These are phyloP conservation scores for Cladosporium sp. DNA, from an alignment of 2,329 filamentous ascomycete species.

Conservation along the genomic window DNA sequence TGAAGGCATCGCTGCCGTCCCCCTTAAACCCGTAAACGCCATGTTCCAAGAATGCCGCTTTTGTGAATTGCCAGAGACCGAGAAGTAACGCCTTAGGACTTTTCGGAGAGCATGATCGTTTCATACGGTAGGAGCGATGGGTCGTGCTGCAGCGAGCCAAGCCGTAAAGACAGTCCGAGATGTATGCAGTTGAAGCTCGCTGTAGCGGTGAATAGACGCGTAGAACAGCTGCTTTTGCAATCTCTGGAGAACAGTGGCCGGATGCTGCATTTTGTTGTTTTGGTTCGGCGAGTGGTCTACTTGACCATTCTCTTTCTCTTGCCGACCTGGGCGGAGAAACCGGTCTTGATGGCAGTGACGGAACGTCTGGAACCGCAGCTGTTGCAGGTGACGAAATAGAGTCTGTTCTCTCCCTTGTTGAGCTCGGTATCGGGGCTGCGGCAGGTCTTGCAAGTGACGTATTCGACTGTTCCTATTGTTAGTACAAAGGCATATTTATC, in stretches of 20 bases:
- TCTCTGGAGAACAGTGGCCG: background rate
- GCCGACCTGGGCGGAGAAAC: slow-evolving; percentile 99
- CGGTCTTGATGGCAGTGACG: slow-evolving; percentile 97
- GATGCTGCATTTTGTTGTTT: background rate
- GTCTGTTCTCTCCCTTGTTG: slow-evolving; percentile 97
- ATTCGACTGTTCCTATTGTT: slow-evolving; percentile 62
- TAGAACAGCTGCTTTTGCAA: background rate
- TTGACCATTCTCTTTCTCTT: slow-evolving; percentile 89
- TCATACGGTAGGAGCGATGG: background rate
- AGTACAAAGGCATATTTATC: slow-evolving; percentile 15
- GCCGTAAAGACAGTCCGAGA: background rate
- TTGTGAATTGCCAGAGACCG: background rate
- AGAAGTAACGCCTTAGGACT: background rate
- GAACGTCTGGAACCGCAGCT: slow-evolving; percentile 63
- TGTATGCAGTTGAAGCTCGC: background rate
- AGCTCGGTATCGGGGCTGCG: slow-evolving; percentile 90
- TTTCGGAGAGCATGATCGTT: slow-evolving; percentile 2
- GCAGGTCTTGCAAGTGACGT: slow-evolving; percentile 99
- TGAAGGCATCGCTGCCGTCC: slow-evolving; percentile 9
- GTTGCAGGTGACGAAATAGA: slow-evolving; percentile 99
- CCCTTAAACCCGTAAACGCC: slow-evolving; percentile 7
- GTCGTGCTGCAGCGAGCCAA: background rate
- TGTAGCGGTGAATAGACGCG: background rate
- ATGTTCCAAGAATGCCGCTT: slow-evolving; percentile 10
- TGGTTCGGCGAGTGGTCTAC: slow-evolving; percentile 5